Evolutionary conservation across 2,329 filamentous ascomycete species (phyloP).

Genomic region (Didymella glomerata): DNA sequence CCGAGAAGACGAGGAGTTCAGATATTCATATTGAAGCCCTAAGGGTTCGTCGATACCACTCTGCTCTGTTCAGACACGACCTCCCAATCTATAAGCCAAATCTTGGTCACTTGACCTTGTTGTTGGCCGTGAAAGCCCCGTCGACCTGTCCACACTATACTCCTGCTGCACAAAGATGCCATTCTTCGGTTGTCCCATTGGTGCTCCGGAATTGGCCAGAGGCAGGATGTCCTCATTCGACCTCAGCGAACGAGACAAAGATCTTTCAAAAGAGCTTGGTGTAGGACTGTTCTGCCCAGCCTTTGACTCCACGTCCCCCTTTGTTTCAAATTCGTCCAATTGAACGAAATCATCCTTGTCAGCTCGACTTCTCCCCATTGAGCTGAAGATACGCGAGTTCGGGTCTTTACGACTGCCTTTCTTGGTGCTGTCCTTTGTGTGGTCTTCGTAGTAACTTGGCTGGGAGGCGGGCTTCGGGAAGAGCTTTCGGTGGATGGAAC

Average conservation of each 20-base stretch:
- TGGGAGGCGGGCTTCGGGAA: conserved; percentile 7
- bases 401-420: conserved; percentile 3
- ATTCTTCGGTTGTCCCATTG: neutral
- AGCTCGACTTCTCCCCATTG: conserved; percentile 2
- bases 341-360: conserved; percentile 8
- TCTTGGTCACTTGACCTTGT: neutral
- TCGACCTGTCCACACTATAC: conserved; percentile 1
- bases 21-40: conserved; percentile 5
- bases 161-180: conserved; percentile 7
- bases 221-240: conserved; percentile 3
- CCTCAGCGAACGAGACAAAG: neutral
- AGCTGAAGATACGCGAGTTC: conserved; percentile 6
- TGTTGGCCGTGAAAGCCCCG: neutral
- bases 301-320: neutral
- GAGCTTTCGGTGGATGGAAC: conserved; percentile 5
- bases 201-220: conserved; percentile 2
- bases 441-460: conserved; percentile 11
- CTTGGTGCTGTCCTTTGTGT: conserved; percentile 5
- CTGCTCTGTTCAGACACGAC: neutral
- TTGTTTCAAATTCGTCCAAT: neutral
- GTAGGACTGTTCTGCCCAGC: neutral
- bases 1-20: conserved; percentile 1
- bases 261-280: neutral
- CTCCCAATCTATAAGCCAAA: neutral
- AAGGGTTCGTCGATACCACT: neutral